phyloP scores from a whole-genome alignment of 495 filamentous ascomycete genomes.

The Cercophora samala region DNA sequence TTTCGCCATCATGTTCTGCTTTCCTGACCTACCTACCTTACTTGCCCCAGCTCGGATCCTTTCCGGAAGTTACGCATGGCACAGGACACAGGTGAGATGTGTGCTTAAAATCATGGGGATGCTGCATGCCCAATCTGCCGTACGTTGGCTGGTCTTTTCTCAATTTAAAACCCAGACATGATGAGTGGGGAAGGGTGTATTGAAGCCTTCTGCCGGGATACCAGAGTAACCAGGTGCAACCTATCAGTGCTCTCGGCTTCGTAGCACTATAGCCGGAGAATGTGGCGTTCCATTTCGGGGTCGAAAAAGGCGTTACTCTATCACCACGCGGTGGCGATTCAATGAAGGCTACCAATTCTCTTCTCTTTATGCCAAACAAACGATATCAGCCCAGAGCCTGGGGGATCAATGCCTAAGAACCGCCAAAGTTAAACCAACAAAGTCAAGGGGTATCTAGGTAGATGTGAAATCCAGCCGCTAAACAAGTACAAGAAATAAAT shows the following conservation, averaged over 20 bases:
- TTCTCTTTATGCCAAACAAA: background rate
- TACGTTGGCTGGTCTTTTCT: background rate
- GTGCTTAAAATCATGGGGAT: too few species aligned
- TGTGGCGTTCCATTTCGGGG: background rate
- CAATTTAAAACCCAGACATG: background rate
- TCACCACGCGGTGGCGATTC: too few species aligned
- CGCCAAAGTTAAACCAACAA: background rate
- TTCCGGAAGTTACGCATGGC: background rate
- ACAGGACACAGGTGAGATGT: too few species aligned
- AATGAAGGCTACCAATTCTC: too few species aligned
- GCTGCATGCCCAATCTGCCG: too few species aligned
- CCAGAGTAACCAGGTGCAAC: background rate
- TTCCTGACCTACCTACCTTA: background rate
- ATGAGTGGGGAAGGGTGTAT: conserved; percentile 1
- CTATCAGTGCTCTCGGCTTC: background rate
- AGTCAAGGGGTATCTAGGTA: background rate
- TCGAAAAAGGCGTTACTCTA: background rate
- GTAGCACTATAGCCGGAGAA: background rate
- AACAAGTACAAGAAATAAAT: background rate
- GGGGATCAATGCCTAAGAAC: background rate
- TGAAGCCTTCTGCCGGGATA: conserved; percentile 2
- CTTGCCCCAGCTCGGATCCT: background rate
- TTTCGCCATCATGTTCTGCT: background rate
- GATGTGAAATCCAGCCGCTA: background rate
- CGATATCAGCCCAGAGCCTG: background rate